phyloP scores from a whole-genome alignment of 1,284 basidiomycete species.

The Amylostereum areolatum region DNA sequence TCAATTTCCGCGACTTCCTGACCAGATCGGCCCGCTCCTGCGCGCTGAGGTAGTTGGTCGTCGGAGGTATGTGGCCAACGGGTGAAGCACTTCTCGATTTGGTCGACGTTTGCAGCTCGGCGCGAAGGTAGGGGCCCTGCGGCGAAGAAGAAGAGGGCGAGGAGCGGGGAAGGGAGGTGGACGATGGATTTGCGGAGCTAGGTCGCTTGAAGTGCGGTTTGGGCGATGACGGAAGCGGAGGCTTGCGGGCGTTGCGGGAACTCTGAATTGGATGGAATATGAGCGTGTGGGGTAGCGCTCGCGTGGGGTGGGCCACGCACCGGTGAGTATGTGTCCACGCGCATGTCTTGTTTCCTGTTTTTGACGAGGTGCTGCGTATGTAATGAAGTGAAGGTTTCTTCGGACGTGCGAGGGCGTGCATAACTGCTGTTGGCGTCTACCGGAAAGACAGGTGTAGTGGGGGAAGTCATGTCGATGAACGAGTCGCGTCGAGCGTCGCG shows the following conservation, averaged over 20 bases:
- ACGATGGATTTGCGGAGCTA: slow-evolving; percentile 6
- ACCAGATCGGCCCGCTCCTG: slow-evolving; percentile 68
- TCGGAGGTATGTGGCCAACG: slow-evolving; percentile 35
- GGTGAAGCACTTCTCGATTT: too few relatives aligned
- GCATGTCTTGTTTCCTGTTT: not conserved
- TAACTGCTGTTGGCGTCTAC: not conserved
- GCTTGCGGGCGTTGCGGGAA: slow-evolving; percentile 7
- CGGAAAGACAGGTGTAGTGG: slow-evolving; percentile 15
- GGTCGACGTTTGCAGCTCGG: slow-evolving; percentile 2
- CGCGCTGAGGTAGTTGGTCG: slow-evolving; percentile 60
- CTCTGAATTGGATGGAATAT: too few relatives aligned
- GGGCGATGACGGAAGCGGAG: slow-evolving; percentile 16
- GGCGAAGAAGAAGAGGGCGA: slow-evolving; percentile 13
- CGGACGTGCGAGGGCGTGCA: slow-evolving; percentile 1
- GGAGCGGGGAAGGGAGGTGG: slow-evolving; percentile 4
- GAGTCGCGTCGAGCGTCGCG: slow-evolving; percentile 25
- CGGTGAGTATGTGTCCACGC: too few relatives aligned
- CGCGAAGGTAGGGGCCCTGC: slow-evolving; percentile 1
- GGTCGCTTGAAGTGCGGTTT: slow-evolving; percentile 16
- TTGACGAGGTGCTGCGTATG: not conserved
- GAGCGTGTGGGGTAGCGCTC: too few relatives aligned
- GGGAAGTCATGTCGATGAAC: slow-evolving; percentile 53
- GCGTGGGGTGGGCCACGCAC: too few relatives aligned
- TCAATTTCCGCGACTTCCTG: slow-evolving; percentile 69
- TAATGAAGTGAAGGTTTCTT: slow-evolving; percentile 2